Conservation (phyloP, 139 green algal genomes). For the Volvox reticuliferus region DNA sequence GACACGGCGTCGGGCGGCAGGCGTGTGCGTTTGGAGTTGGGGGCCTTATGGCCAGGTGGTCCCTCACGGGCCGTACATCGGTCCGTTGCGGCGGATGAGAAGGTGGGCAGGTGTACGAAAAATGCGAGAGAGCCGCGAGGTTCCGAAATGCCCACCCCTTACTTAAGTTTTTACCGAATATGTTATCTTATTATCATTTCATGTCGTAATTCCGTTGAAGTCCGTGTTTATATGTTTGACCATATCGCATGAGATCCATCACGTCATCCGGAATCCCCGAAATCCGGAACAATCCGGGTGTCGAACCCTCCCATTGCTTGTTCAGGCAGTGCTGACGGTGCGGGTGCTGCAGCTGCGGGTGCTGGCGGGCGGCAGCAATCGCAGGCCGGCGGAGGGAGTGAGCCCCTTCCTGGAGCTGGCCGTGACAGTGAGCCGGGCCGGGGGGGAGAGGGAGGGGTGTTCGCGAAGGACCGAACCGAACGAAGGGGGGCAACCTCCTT, state of each 20-base stretch:
- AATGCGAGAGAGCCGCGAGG: too few species aligned
- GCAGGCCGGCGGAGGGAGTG: background rate
- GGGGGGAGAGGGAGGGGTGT: background rate
- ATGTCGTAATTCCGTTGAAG: too few species aligned
- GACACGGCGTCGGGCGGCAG: background rate
- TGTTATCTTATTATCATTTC: too few species aligned
- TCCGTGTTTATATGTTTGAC: too few species aligned
- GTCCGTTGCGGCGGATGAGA: background rate
- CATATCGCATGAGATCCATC: too few species aligned
- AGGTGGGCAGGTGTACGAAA: background rate
- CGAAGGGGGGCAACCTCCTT: background rate
- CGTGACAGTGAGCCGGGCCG: constrained; percentile 9
- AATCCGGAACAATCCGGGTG: background rate
- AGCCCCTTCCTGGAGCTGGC: constrained; percentile 38
- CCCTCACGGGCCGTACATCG: background rate
- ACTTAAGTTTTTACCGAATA: too few species aligned
- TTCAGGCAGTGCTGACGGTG: constrained; percentile 9
- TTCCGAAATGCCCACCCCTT: background rate
- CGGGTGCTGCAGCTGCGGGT: constrained; percentile 36
- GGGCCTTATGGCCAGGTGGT: constrained; percentile 18
- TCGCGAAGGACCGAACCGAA: background rate
- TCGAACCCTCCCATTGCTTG: background rate
- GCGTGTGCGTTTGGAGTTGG: constrained; percentile 27
- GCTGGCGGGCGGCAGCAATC: constrained; percentile 15
- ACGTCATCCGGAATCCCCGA: too few species aligned